A percentile compares a stretch with the other conserved stretches of the same genome.
Conservation (phyloP, 2,329 filamentous ascomycete genomes). For the Erysiphe pisi region DNA sequence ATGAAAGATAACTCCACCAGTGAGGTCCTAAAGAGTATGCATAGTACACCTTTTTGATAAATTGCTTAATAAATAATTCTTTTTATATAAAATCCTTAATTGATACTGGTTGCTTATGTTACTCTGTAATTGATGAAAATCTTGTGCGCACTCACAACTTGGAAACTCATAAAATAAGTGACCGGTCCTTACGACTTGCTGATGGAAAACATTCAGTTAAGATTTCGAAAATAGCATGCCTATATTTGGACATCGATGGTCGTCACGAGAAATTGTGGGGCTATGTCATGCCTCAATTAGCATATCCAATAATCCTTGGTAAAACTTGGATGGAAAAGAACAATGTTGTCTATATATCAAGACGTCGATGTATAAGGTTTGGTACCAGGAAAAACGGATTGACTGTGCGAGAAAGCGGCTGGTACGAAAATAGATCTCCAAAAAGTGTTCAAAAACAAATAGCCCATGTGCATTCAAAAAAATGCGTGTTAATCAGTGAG, state of each 20-base stretch:
- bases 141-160: conserved; percentile 15
- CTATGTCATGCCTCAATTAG: neutral
- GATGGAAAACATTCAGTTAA: neutral
- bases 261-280: neutral
- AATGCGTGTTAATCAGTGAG: neutral
- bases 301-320: conserved; percentile 7
- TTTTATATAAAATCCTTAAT: conserved; percentile 18
- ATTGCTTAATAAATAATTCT: neutral
- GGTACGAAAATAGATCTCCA: neutral
- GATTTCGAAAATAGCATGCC: neutral
- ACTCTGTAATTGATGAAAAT: conserved; percentile 7
- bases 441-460: neutral
- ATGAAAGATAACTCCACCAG: neutral
- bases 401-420: neutral
- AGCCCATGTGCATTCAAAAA: neutral
- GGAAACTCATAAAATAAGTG: neutral
- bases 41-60: neutral
- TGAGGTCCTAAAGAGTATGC: neutral
- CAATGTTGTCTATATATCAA: neutral
- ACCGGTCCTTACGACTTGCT: neutral
- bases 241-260: neutral
- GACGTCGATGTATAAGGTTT: neutral
- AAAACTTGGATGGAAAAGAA: conserved; percentile 5
- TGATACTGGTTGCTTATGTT: conserved; percentile 16
- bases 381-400: neutral